phyloP scores from a whole-genome alignment of 2,329 filamentous ascomycete species.

The Xylaria sp. region DNA sequence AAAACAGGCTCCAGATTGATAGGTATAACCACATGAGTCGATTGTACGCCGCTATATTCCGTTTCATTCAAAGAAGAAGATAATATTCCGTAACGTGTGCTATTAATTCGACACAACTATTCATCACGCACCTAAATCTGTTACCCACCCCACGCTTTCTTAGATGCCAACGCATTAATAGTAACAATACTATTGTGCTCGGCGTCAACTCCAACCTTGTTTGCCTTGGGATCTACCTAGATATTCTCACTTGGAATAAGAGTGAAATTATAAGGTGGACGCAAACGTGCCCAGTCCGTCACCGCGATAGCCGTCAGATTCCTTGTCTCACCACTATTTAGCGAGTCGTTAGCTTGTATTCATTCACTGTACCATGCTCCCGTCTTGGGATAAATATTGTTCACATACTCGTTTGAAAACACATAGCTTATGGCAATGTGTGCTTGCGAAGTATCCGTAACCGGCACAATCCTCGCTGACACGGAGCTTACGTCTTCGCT shows the following conservation, averaged over 20 bases:
- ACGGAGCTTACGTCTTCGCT: slow-evolving; percentile 19
- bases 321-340: slow-evolving; percentile 4
- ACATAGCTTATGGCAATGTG: slow-evolving; percentile 35
- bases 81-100: neutral
- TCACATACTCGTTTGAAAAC: slow-evolving; percentile 30
- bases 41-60: neutral
- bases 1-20: neutral
- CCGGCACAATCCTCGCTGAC: slow-evolving; percentile 28
- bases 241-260: slow-evolving; percentile 11
- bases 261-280: slow-evolving; percentile 31
- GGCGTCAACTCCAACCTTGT: neutral
- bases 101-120: neutral
- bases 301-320: slow-evolving; percentile 30
- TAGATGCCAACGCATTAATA: neutral
- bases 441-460: slow-evolving; percentile 20
- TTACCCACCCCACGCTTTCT: neutral
- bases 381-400: neutral
- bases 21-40: neutral
- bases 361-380: neutral
- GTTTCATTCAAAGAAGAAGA: neutral
- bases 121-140: neutral
- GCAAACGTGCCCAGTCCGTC: slow-evolving; percentile 34
- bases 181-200: neutral
- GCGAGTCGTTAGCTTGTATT: neutral
- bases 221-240: neutral